A percentile compares a stretch with the other conserved stretches of the same genome.
These are phyloP conservation scores for Pythium scleroteichum DNA, from an alignment of 352 stramenopile species.

Conservation along the genomic window DNA sequence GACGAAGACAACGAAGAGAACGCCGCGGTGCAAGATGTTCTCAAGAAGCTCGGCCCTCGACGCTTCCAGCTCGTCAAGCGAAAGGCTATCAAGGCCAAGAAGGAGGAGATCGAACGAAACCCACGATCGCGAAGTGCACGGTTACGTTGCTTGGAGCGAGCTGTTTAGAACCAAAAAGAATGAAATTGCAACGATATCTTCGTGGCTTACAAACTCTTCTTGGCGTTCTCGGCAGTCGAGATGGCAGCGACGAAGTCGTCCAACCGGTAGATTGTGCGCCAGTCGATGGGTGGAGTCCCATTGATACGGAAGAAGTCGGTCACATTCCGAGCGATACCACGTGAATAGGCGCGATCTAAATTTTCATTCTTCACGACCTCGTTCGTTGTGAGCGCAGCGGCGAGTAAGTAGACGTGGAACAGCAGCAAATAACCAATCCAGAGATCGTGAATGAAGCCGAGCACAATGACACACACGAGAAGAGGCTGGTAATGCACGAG, in stretches of 20 bases:
- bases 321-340: slow-evolving; percentile 51
- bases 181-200: not conserved
- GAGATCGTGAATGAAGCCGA: slow-evolving; percentile 54
- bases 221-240: not conserved
- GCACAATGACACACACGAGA: slow-evolving; percentile 49
- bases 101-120: slow-evolving; percentile 66
- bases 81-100: slow-evolving; percentile 68
- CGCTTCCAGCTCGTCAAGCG: slow-evolving; percentile 61
- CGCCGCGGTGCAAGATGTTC: slow-evolving; percentile 13
- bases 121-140: slow-evolving; percentile 67
- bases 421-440: slow-evolving; percentile 79
- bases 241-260: slow-evolving; percentile 43
- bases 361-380: slow-evolving; percentile 78
- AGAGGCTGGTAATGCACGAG: slow-evolving; percentile 64
- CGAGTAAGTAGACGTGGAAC: slow-evolving; percentile 67
- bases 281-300: slow-evolving; percentile 44
- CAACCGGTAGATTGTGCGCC: slow-evolving; percentile 54
- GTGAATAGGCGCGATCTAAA: slow-evolving; percentile 52
- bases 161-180: slow-evolving; percentile 30
- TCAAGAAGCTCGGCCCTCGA: slow-evolving; percentile 30
- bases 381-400: slow-evolving; percentile 70
- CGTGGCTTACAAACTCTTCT: slow-evolving; percentile 17
- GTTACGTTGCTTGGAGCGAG: slow-evolving; percentile 70
- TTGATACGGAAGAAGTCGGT: slow-evolving; percentile 62
- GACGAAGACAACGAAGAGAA: slow-evolving; percentile 26